phyloP scores from a whole-genome alignment of 2,329 filamentous ascomycete genomes.

The Alternaria ventricosa region DNA sequence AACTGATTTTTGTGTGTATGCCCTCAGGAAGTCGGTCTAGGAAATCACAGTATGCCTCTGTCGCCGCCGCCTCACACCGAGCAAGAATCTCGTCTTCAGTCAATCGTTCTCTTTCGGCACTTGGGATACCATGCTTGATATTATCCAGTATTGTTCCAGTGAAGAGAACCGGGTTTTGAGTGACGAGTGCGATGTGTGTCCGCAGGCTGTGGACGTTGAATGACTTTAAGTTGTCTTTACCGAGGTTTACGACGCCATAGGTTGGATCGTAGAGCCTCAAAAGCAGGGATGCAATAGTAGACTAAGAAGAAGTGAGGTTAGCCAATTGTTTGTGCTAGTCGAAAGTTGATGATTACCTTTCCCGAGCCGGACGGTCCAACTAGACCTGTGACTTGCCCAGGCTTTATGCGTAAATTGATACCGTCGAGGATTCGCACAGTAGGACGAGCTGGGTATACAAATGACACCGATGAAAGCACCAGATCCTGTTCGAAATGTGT shows the following conservation, averaged over 20 bases:
- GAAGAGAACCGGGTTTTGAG: constrained; percentile 44
- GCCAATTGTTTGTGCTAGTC: background rate
- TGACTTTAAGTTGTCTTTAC: constrained; percentile 31
- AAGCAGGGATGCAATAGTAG: constrained; percentile 53
- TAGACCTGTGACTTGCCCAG: constrained; percentile 53
- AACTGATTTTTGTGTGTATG: constrained; percentile 42
- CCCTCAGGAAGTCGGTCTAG: constrained; percentile 44
- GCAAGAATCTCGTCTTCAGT: constrained; percentile 50
- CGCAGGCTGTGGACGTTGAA: constrained; percentile 43
- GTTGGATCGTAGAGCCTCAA: constrained; percentile 49
- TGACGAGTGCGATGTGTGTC: constrained; percentile 42
- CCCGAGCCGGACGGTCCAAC: constrained; percentile 54
- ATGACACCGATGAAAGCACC: constrained; percentile 48
- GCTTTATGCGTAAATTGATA: constrained; percentile 45
- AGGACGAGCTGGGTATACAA: constrained; percentile 54
- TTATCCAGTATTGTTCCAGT: constrained; percentile 47
- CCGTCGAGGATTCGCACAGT: constrained; percentile 49
- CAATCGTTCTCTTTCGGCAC: constrained; percentile 20
- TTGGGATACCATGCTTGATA: constrained; percentile 41
- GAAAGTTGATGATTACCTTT: constrained; percentile 1
- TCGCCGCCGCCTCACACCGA: constrained; percentile 58
- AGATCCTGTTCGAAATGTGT: constrained; percentile 40
- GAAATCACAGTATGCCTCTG: constrained; percentile 61
- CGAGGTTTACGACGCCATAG: constrained; percentile 36
- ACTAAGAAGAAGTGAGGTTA: constrained; percentile 42